Evolutionary conservation across 495 filamentous ascomycete species (phyloP).

Genomic region (Choiromyces venosus): DNA sequence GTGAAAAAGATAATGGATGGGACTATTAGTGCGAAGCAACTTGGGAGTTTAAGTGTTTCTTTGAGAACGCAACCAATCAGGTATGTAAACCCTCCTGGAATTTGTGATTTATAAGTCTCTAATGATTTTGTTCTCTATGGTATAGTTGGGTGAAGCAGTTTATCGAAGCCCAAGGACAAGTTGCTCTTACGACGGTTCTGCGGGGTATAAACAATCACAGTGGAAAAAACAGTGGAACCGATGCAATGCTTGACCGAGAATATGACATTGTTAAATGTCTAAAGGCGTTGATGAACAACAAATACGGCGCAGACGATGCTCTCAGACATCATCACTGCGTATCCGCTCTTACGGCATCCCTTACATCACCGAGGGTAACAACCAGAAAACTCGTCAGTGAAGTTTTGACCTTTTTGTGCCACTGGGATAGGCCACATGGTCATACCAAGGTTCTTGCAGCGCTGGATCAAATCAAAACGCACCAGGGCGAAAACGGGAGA

Average conservation of each 20-base stretch:
- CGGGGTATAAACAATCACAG: constrained; percentile 78
- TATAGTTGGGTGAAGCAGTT: constrained; percentile 85
- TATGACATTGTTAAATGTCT: constrained; percentile 98
- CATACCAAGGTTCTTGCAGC: constrained; percentile 90
- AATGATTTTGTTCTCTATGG: constrained; percentile 6
- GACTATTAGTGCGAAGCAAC: constrained; percentile 80
- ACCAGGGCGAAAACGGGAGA: constrained; percentile 86
- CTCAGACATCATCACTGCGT: constrained; percentile 82
- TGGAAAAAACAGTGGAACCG: constrained; percentile 60
- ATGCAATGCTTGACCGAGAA: constrained; percentile 65
- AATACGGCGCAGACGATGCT: constrained; percentile 97
- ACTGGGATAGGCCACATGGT: constrained; percentile 82
- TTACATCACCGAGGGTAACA: constrained; percentile 82
- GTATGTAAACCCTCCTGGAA: constrained; percentile 38
- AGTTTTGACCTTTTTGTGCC: constrained; percentile 91
- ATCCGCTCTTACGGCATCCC: constrained; percentile 75
- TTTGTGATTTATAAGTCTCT: constrained; percentile 13
- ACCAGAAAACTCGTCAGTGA: constrained; percentile 95
- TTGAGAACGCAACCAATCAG: constrained; percentile 92
- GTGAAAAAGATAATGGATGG: constrained; percentile 96
- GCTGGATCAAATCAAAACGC: constrained; percentile 82
- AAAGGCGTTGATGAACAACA: constrained; percentile 97
- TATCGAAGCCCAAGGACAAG: constrained; percentile 94
- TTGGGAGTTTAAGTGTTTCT: constrained; percentile 88
- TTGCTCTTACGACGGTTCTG: constrained; percentile 90